Conservation (phyloP, 169 alveolate genomes). For the Plasmodium malariae region DNA sequence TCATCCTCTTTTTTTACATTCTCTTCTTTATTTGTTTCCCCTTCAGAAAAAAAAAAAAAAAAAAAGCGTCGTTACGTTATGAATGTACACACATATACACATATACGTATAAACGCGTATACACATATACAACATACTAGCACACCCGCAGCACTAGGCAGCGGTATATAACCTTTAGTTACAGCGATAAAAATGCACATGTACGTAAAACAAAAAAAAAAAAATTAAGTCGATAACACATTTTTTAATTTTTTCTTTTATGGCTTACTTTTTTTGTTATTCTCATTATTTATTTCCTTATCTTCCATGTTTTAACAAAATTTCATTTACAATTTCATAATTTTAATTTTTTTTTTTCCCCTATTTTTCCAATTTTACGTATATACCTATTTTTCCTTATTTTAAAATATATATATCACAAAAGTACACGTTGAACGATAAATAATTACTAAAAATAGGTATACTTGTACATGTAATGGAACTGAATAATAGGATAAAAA, state of each 20-base stretch:
- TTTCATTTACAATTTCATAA: conserved; percentile 52
- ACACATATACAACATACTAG: not conserved
- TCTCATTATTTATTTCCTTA: conserved; percentile 55
- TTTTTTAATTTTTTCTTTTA: not conserved
- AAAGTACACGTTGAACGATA: no score
- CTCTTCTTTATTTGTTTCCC: conserved; percentile 26
- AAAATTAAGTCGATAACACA: not conserved
- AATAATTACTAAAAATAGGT: no score
- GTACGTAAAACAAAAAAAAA: not conserved
- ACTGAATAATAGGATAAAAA: no score
- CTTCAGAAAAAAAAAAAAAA: not conserved
- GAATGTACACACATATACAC: not conserved
- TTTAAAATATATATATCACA: no score
- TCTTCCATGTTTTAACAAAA: conserved; percentile 65
- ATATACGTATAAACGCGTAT: not conserved
- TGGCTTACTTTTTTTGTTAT: conserved; percentile 43
- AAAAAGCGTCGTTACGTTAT: not conserved
- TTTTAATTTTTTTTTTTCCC: conserved; percentile 21
- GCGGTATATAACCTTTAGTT: no score
- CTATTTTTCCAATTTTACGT: not conserved
- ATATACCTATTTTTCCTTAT: no score
- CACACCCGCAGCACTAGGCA: no score
- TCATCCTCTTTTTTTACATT: conserved; percentile 47
- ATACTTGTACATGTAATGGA: no score
- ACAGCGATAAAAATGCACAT: not conserved